Evolutionary conservation across 331 rosid species (phyloP), one percentile per base, ranked within the genome.

Genomic region (Saraca asoca): DNA sequence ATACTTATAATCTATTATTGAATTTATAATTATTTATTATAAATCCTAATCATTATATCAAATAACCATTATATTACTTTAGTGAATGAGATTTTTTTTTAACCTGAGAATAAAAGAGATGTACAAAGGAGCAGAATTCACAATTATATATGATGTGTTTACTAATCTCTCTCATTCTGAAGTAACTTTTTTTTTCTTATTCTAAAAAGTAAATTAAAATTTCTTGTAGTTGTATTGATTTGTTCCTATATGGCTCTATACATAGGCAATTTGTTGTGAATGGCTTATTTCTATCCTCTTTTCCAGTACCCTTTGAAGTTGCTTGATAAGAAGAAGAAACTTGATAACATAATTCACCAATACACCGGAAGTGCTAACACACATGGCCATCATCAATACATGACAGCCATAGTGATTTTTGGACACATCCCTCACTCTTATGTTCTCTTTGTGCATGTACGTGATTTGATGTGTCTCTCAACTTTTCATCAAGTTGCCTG

Each of bases 381-480:
- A 44, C 66, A 39, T 60, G 52, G 17, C 56, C 33, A 55, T 31
- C 35, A 42, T 46, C 60, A 62, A 49, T 17, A 62, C 44, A 35
- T 62, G 15, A 52, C 45, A 53, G 48, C 69, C 77, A 35, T n/a
- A n/a, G n/a, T 69, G 39, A 69, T 53, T 51, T 67, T 69, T 44
- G 63, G 68, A 79, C 50, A 6, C 13, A 14, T 56, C 62, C 4
- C 39, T 35, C 39, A 51, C 61, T 66, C 52, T 20, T 62, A 0
- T 46, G 12, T 20, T 75, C 72, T 63, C 17, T 63, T 71, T 70
- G 67, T 38, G 52, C 66, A 24, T 63, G 53, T 9, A 20, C 49
- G 13, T 76, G 81, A 80, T 72, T 80, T 72, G 81, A 80, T 72
- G 76, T 72, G 18, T 57, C 76, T 44, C 65, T 75, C 66, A 62